Evolutionary conservation across 192 early-diverging fungal species (phyloP).

Genomic region (Podochytrium sp.): DNA sequence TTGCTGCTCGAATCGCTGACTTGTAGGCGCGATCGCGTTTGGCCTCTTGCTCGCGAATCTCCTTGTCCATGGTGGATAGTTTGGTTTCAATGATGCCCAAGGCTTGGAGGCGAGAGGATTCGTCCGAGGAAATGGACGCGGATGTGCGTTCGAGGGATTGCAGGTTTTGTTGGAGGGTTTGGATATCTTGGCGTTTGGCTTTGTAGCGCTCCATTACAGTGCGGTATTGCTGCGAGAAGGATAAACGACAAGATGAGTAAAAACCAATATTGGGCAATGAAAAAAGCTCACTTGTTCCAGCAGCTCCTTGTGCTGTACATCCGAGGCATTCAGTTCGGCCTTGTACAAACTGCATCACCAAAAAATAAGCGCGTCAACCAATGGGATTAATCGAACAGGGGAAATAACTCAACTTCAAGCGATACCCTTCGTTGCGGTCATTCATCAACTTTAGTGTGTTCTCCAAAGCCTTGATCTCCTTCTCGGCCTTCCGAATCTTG

Average conservation of each 20-base stretch:
- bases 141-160: conserved; percentile 39
- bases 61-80: conserved; percentile 41
- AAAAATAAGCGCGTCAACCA: not conserved
- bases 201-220: conserved; percentile 60
- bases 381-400: not conserved
- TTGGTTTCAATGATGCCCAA: conserved; percentile 49
- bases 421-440: conserved; percentile 59
- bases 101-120: conserved; percentile 46
- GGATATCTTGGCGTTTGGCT: conserved; percentile 52
- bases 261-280: not conserved
- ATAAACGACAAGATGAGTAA: not conserved
- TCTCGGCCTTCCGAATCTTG: conserved; percentile 62
- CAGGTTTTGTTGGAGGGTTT: conserved; percentile 53
- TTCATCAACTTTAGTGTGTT: conserved; percentile 67
- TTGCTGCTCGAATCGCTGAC: conserved; percentile 31
- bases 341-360: conserved; percentile 50
- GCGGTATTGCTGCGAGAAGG: conserved; percentile 50
- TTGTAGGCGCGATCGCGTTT: conserved; percentile 53
- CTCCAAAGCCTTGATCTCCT: conserved; percentile 67
- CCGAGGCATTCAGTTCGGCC: conserved; percentile 55
- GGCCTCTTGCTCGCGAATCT: conserved; percentile 50
- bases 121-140: conserved; percentile 36
- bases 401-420: conserved; percentile 53
- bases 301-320: conserved; percentile 63
- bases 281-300: conserved; percentile 48